Base-by-base conservation (phyloP, 2,329 filamentous ascomycete genomes). In the Aspergillus intermedius region DNA sequence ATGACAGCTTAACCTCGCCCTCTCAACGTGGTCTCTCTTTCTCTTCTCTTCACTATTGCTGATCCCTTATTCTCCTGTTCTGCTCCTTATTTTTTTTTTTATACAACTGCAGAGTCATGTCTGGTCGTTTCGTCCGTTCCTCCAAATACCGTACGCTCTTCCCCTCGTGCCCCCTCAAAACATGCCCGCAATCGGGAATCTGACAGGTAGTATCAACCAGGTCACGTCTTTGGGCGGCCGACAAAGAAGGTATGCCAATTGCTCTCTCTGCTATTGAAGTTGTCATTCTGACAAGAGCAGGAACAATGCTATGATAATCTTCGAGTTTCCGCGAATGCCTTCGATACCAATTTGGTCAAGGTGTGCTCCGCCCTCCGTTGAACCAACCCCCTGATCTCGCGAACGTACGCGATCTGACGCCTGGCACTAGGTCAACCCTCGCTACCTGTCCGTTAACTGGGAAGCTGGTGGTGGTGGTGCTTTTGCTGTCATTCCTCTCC, bases 251-350 rank as follows among this genome's bases (percentile, higher is more conserved):
- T 81, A 72, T 56, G 53, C 45, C 23, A 17, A 42, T 30, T n/a
- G 12, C 21, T 34, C 13, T n/a, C 13, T 22, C 21, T n/a, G 23
- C 17, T 19, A 39, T 28, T 23, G 28, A 35, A 49, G 54, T 23
- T 52, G 15, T 34, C n/a, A 5, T 35, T 30, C 15, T 21, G 22
- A 15, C 9, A 8, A 32, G 12, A 12, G 10, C 28, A 84, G 81
- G 93, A 98, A 71, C 88, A 88, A 80, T 96, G 91, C 78, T 98
- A 97, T 75, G 93, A 98, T 73, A 97, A 97, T 73, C 77, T 98
- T 60, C 88, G 89, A 69, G 89, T 98, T 72, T 96, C 90, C 66
- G 88, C 87, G 73, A 98, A 98, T 83, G 93, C 93, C 48, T 98
- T 93, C 93, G 93, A 98, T 72, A 96, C 91, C 64, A 98, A 98